Percentiles rank a stretch among this genome's conserved stretches.
These are phyloP conservation scores for Myxozyma melibiosi DNA, from an alignment of 805 yeast species.

Conservation along the genomic window DNA sequence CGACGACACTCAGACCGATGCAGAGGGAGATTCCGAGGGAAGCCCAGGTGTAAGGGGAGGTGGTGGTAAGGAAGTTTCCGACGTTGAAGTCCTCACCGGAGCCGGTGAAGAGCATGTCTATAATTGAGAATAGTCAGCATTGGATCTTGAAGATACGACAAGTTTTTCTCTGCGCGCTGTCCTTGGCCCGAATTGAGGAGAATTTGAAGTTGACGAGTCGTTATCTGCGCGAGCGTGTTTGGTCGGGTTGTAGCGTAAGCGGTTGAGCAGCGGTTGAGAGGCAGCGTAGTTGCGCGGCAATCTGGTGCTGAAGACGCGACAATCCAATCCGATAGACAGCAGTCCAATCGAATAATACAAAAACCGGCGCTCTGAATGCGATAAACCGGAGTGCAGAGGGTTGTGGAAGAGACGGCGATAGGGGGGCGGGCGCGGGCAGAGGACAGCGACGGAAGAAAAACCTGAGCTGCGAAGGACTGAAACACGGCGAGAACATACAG, in stretches of 20 bases:
- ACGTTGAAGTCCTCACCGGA: slow-evolving; percentile 90
- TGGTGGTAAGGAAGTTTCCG: slow-evolving; percentile 79
- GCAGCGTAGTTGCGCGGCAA: no score
- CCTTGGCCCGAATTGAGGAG: no score
- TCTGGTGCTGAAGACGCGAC: no score
- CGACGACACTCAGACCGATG: slow-evolving; percentile 91
- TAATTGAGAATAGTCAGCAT: not conserved
- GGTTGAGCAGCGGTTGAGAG: no score
- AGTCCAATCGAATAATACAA: not conserved
- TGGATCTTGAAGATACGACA: not conserved
- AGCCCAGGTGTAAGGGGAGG: slow-evolving; percentile 98
- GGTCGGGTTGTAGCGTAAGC: no score
- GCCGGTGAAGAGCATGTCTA: slow-evolving; percentile 78
- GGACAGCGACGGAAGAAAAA: slow-evolving; percentile 8
- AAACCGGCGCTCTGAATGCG: not conserved
- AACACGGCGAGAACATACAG: slow-evolving; percentile 36
- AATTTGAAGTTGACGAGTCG: no score
- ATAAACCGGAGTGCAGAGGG: no score
- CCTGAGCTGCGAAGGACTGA: not conserved
- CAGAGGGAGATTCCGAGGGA: slow-evolving; percentile 84
- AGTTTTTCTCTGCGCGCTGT: not conserved
- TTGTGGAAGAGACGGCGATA: not conserved
- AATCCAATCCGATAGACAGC: no score
- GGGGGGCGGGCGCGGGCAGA: not conserved
- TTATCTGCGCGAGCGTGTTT: no score